Base-by-base conservation (phyloP, 2,329 filamentous ascomycete genomes). In the Ophiostoma sp. region DNA sequence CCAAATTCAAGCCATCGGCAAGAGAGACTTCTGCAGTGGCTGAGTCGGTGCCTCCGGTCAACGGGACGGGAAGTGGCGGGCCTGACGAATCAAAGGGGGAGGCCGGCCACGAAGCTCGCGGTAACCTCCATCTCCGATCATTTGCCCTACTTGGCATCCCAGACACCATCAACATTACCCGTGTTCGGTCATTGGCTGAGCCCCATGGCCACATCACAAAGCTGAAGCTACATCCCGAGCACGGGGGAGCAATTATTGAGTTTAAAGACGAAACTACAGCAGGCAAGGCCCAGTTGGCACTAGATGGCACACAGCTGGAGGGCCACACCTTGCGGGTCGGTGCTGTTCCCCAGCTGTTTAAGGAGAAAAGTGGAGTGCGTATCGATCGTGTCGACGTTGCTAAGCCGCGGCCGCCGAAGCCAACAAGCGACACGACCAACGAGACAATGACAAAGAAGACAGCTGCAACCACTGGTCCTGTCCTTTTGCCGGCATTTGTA, bases 121-220 rank as follows among this genome's bases (percentile, higher is more conserved):
- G 65, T 27, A 69, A 72, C 49, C 71, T 72, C 67, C 72, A 60
- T 66, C 69, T 69, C 27, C 70, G 73, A 72, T 95, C 91, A 0
- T 83, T 98, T 65, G 89, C 89, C 9, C 81, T 99, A 41, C 86
- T 97, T 78, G 90, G 93, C 71, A 81, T 99, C 0, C 92, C 95
- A 0, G 95, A 98, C 75, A 98, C 93, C 0, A 87, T 98, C 74
- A 97, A 96, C 72, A 92, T 96, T 74, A 87, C 90, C 1, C 91
- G 93, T 42, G 86, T 99, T 67, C 86, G 86, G 62, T 83, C 87
- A 0, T 80, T 96, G 2, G 87, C 90, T 8, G 89, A 92, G 73
- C 84, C 87, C 1, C 71, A 73, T 42, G 93, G 92, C 0, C 78
- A 83, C 1, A 82, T 97, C 38, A 82, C 88, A 71, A 94, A 93